phyloP scores from a whole-genome alignment of 305 asterid species.

The Withania somnifera region DNA sequence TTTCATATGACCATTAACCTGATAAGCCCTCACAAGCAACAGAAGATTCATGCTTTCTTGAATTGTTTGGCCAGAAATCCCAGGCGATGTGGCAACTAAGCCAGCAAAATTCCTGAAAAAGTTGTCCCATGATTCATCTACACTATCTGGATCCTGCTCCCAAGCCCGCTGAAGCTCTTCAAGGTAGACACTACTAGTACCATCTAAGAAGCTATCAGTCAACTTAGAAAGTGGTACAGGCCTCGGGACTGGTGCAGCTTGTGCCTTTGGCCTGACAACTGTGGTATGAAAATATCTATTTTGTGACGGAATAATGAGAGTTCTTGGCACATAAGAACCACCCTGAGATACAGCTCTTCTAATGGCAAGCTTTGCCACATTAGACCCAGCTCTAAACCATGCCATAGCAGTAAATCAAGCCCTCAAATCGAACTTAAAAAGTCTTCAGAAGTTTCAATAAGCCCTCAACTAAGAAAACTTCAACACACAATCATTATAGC shows the following conservation, averaged over 20 bases:
- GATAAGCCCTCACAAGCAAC: constrained; percentile 91
- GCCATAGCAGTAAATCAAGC: constrained; percentile 39
- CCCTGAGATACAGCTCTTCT: constrained; percentile 50
- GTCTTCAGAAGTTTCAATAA: neutral
- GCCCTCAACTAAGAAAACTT: constrained; percentile 13
- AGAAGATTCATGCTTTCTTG: constrained; percentile 93
- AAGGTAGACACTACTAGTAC: constrained; percentile 92
- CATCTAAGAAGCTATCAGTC: constrained; percentile 92
- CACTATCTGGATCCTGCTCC: constrained; percentile 93
- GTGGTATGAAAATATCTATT: constrained; percentile 52
- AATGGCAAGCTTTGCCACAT: constrained; percentile 68
- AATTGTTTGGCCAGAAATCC: constrained; percentile 93
- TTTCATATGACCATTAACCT: constrained; percentile 94
- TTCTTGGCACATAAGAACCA: constrained; percentile 31
- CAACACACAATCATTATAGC: constrained; percentile 20
- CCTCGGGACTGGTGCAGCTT: constrained; percentile 71
- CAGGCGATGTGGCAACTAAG: constrained; percentile 83
- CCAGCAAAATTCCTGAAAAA: constrained; percentile 94
- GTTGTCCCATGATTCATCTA: constrained; percentile 97
- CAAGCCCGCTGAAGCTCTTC: constrained; percentile 97
- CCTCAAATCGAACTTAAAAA: constrained; percentile 8
- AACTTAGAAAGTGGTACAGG: constrained; percentile 90
- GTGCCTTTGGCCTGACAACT: constrained; percentile 52
- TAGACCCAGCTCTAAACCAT: constrained; percentile 77
- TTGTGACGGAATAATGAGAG: constrained; percentile 30